Conservation (phyloP, 148 eudicot species). For the Arbutus unedo region DNA sequence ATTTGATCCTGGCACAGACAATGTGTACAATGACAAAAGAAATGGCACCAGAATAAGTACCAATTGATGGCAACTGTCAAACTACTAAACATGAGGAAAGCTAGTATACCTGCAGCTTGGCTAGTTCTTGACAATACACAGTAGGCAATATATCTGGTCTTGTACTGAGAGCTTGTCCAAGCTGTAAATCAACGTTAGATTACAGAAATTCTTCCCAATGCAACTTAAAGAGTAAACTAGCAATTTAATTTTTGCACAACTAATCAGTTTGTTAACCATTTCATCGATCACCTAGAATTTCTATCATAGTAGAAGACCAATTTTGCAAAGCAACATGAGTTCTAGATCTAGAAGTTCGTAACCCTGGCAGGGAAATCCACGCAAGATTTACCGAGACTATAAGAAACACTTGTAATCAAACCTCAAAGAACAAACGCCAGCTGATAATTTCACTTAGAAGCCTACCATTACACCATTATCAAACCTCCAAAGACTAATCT, state of each 20-base stretch:
- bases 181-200: conserved; percentile 42
- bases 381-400: not conserved
- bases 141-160: conserved; percentile 91
- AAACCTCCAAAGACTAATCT: too few relatives aligned
- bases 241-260: not conserved
- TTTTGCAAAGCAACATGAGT: not conserved
- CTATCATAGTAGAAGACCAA: not conserved
- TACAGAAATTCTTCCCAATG: not conserved
- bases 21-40: conserved; percentile 7
- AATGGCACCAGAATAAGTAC: conserved; percentile 7
- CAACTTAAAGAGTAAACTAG: not conserved
- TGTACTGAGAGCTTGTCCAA: conserved; percentile 97
- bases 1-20: conserved; percentile 73
- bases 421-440: not conserved
- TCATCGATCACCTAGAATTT: not conserved
- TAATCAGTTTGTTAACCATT: not conserved
- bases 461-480: not conserved
- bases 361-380: not conserved
- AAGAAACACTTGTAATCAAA: not conserved
- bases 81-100: conserved; percentile 2
- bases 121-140: conserved; percentile 86
- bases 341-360: not conserved
- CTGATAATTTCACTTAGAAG: not conserved
- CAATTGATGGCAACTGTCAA: not conserved
- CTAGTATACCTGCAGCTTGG: conserved; percentile 75